Percentiles rank a stretch among this genome's conserved stretches.
Conservation (phyloP, 148 eudicot species). For the Fallopia convolvulus region DNA sequence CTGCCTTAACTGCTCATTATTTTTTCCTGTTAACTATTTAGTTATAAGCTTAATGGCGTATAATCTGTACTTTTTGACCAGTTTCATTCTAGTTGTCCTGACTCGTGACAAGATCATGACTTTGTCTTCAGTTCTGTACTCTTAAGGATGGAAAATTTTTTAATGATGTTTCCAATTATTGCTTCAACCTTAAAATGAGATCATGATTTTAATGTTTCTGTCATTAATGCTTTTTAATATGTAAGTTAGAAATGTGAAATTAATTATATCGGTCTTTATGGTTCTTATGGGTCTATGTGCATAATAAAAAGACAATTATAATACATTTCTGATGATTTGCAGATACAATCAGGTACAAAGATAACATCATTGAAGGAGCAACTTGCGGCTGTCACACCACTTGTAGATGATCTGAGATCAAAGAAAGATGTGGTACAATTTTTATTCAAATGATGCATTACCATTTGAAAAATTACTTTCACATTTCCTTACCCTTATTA, state of each 20-base stretch:
- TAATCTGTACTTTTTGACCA: not conserved
- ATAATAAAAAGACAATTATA: not conserved
- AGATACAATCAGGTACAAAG: conserved; percentile 37
- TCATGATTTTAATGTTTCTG: not conserved
- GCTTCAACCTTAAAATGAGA: not conserved
- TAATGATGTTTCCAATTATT: not conserved
- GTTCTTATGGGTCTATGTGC: not conserved
- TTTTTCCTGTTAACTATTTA: no score
- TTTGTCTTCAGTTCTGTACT: not conserved
- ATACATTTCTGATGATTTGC: conserved; percentile 11
- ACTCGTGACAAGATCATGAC: not conserved
- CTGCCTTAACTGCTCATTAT: not conserved
- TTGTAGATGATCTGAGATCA: conserved; percentile 41
- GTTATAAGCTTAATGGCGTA: not conserved
- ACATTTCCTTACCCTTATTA: no score
- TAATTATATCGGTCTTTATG: not conserved
- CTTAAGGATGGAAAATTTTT: not conserved
- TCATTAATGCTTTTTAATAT: not conserved
- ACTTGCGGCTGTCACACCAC: conserved; percentile 42
- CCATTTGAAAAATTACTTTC: no score
- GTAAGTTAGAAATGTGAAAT: not conserved
- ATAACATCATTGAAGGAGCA: conserved; percentile 41
- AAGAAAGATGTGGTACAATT: conserved; percentile 51
- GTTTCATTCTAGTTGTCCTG: not conserved
- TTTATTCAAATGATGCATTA: no score